Conservation (phyloP, 2,329 filamentous ascomycete genomes). For the Fusarium illudens region DNA sequence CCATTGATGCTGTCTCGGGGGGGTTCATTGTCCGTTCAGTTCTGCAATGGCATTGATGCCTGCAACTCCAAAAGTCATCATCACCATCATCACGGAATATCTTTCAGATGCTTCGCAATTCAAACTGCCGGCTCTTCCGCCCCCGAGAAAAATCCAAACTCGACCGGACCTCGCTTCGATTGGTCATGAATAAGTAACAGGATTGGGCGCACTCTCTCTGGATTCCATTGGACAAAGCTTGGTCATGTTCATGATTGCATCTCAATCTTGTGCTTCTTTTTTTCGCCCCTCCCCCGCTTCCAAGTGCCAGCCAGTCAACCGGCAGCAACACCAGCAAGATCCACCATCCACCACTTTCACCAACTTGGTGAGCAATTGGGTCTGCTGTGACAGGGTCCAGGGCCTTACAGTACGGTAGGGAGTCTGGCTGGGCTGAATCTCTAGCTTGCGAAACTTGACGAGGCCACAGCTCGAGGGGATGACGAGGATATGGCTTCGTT, state of each 20-base stretch:
- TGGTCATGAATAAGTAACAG: conserved; percentile 1
- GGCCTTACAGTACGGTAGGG: conserved; percentile 5
- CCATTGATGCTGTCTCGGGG: neutral
- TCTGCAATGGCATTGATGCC: conserved; percentile 5
- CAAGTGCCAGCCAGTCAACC: conserved; percentile 24
- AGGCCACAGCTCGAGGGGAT: neutral
- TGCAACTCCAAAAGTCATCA: conserved; percentile 29
- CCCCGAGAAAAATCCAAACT: neutral
- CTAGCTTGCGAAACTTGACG: conserved; percentile 2
- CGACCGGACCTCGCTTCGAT: neutral
- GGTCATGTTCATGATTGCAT: conserved; percentile 26
- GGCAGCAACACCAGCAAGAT: conserved; percentile 23
- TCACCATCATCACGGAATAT: conserved; percentile 17
- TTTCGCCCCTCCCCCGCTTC: conserved; percentile 36
- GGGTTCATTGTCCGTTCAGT: neutral
- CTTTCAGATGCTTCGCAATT: conserved; percentile 19
- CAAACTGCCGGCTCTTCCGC: neutral
- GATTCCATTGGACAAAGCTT: conserved; percentile 23
- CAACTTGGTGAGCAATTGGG: conserved; percentile 14
- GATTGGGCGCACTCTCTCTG: conserved; percentile 1
- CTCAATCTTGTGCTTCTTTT: conserved; percentile 18
- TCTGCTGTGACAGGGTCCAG: conserved; percentile 27
- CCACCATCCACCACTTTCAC: conserved; percentile 31
- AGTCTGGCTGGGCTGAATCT: neutral
- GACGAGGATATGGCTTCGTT: neutral